Evolutionary conservation across 176 grass and related monocot species (phyloP), one percentile per base, ranked within the genome.

Genomic region (Phoenix dactylifera): DNA sequence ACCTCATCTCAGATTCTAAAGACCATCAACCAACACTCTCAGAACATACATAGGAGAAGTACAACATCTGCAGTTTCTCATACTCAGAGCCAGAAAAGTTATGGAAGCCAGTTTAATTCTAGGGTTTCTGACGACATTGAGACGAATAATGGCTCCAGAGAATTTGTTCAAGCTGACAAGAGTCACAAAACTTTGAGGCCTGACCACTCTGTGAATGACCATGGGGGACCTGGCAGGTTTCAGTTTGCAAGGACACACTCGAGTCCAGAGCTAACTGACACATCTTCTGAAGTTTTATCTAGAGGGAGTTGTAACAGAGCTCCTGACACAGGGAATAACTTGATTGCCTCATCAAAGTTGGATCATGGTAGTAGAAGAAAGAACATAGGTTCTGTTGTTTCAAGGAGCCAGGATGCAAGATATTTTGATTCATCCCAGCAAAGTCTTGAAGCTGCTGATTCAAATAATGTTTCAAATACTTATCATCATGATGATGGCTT

Each of bases 241-340:
- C 78, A 76, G 22, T 95, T 95, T 78, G 83, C 71, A 72, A 80
- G 86, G 79, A 89, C 86, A 23, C 77, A 57, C 49, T 95, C 90
- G 54, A 89, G 86, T 70, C 90, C 90, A 66, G 90, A 89, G 55
- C 71, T 95, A 65, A 84, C 83, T 55, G 86, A 79, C 16, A 74
- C 80, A 77, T 89, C 86, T 59, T 16, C 66, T 35, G 83, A 86
- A 67, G 79, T 69, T n/a, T 82, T 79, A 50, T 68, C 77, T 75
- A 70, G 32, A 24, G 79, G 69, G 48, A 76, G 83, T 24, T 52
- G 7, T 25, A 65, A 51, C 61, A 80, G 67, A 79, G 77, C 60
- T 64, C 49, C 65, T 63, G 80, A 78, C 62, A 72, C 58, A 29
- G 80, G 70, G 50, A 81, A 81, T 66, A 6, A 65, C 22, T 3